Base-by-base conservation (phyloP, 1,284 basidiomycete genomes). In the Mycena sp. region DNA sequence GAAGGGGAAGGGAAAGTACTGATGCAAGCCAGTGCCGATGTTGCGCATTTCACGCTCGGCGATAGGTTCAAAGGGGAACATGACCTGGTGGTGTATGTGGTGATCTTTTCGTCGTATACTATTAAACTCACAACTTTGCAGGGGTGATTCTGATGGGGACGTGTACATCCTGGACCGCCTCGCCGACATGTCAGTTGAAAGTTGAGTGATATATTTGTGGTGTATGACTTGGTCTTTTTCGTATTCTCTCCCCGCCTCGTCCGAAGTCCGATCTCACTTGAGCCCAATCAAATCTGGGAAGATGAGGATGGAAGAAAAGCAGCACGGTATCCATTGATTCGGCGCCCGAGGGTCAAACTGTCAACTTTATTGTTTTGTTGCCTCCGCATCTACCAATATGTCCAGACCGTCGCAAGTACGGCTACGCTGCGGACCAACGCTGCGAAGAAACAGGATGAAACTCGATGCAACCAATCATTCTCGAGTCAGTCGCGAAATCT, bases 41-140 rank as follows among this genome's bases (percentile, higher is more conserved):
- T 93, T 50, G 87, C 84, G 1, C 80, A 85, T 69, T 92, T 93
- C 77, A 84, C 86, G 0, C 72, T 92, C 16, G 92, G 92, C 20
- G 86, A 93, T 75, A 77, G 80, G 11, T 84, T 78, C 68, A 80
- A 80, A 30, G 84, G 84, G 4, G 89, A 93, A 75, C 81, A 86
- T 68, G 82, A 87, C 4, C 81, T 93, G 3, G 81, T 93, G 61
- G 85, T 92, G 91, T 93, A 79, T 76, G 91, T 86, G 52, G 16
- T n/a, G 37, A 13, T 56, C 10, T 14, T 44, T 25, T 46, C 18
- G 5, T n/a, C 8, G 14, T n/a, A 22, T 18, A 30, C 30, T 30
- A 34, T 62, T 39, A 4, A 22, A 46, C 63, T 62, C 13, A 61
- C 41, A 20, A 46, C 7, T 30, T 50, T 39, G 3, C 30, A 72